Evolutionary conservation across 257 asterid genomes (phyloP).

Genomic region (Solanum chilense): DNA sequence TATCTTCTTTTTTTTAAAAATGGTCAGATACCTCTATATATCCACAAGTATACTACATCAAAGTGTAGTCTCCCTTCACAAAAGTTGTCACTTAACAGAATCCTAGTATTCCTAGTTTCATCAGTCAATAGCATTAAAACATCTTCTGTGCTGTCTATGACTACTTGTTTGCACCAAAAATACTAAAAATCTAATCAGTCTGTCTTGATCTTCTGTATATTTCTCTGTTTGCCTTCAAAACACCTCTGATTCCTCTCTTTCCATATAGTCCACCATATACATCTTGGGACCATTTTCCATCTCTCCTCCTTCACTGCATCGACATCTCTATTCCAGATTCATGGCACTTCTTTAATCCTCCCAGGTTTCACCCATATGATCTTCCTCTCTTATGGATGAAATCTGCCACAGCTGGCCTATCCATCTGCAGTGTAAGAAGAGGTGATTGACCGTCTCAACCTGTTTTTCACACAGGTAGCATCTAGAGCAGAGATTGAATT

Average conservation of each 20-base stretch:
- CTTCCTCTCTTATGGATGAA: not conserved
- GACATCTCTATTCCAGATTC: not conserved
- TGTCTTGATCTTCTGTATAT: not conserved
- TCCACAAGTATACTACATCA: not conserved
- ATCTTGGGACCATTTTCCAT: not conserved
- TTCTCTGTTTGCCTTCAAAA: not conserved
- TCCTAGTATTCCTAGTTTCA: not conserved
- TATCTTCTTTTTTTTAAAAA: not conserved
- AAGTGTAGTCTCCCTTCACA: not conserved
- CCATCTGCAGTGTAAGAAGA: not conserved
- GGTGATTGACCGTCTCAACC: not conserved
- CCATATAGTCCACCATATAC: not conserved
- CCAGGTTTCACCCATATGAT: not conserved
- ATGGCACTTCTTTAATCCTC: not conserved
- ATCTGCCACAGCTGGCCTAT: not conserved
- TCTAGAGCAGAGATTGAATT: not conserved
- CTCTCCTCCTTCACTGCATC: not conserved
- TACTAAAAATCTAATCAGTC: not conserved
- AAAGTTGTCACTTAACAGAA: not conserved
- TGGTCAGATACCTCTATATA: not conserved
- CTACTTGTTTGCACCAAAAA: not conserved
- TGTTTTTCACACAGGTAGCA: not conserved
- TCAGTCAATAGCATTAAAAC: not conserved
- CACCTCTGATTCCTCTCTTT: not conserved
- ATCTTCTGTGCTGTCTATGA: not conserved